These are phyloP conservation scores for Spathaspora girioi DNA, from an alignment of 805 yeast genomes.

Conservation along the genomic window DNA sequence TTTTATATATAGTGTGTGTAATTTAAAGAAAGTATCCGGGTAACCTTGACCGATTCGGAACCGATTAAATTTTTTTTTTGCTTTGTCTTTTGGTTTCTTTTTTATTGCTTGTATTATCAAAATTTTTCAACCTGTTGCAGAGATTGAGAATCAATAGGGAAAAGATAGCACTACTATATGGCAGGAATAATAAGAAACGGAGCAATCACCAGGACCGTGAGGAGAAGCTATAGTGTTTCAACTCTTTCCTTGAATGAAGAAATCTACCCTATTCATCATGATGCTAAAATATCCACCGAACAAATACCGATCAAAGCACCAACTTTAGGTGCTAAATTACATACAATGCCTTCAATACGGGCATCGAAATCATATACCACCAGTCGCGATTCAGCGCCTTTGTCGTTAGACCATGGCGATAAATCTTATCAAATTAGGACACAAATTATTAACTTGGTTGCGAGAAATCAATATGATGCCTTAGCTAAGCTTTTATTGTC, in stretches of 20 bases:
- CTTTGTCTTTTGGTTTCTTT: background rate
- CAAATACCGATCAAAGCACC: background rate
- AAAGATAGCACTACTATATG: background rate
- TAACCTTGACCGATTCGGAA: too few relatives aligned
- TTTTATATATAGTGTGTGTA: too few relatives aligned
- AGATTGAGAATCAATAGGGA: background rate
- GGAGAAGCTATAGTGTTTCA: background rate
- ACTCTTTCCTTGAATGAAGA: background rate
- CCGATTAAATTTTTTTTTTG: background rate
- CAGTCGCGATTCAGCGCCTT: background rate
- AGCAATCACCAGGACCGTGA: background rate
- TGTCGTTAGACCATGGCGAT: background rate
- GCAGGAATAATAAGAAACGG: background rate
- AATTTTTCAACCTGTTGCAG: background rate
- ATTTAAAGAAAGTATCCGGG: too few relatives aligned
- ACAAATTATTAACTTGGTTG: constrained; percentile 4
- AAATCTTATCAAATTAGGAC: background rate
- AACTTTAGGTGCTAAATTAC: background rate
- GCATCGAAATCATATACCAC: constrained; percentile 3
- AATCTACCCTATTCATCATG: background rate
- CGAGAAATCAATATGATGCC: constrained; percentile 1
- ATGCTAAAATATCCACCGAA: background rate
- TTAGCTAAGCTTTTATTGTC: constrained; percentile 2
- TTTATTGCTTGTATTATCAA: too few relatives aligned
- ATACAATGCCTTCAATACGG: constrained; percentile 7